Conservation (phyloP, 768 basidiomycete genomes). For the Mycena crocata region DNA sequence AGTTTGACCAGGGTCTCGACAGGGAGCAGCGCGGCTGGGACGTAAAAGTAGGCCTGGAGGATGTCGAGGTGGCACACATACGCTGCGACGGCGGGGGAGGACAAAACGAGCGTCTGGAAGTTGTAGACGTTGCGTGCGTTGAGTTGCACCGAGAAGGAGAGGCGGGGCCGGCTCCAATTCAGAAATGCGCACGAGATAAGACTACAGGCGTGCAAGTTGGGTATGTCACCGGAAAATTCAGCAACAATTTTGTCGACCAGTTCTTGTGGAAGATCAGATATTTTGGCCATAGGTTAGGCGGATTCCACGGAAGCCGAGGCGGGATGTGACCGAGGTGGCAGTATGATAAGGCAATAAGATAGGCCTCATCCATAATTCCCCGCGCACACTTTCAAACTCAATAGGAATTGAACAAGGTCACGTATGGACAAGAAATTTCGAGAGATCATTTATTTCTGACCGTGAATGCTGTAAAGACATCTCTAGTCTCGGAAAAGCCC, state of each 20-base stretch:
- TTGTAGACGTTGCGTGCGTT: conserved; percentile 19
- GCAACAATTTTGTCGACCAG: conserved; percentile 26
- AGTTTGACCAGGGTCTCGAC: conserved; percentile 8
- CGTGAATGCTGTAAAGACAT: too few species aligned
- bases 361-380: too few species aligned
- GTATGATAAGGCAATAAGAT: too few species aligned
- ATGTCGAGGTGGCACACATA: conserved; percentile 23
- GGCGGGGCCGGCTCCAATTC: conserved; percentile 9
- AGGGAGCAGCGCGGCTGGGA: conserved; percentile 7
- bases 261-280: conserved; percentile 27
- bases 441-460: too few species aligned
- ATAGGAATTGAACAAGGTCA: too few species aligned
- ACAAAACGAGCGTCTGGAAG: conserved; percentile 18
- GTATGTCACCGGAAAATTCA: conserved; percentile 1
- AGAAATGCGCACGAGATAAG: conserved; percentile 20
- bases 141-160: conserved; percentile 25
- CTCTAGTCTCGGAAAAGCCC: too few species aligned
- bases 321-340: too few species aligned
- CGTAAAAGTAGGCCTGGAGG: not conserved
- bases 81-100: conserved; percentile 11
- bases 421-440: too few species aligned
- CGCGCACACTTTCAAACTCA: too few species aligned
- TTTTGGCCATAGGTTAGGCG: conserved; percentile 14
- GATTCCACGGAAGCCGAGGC: too few species aligned
- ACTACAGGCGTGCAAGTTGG: conserved; percentile 13